Evolutionary conservation across 2,329 filamentous ascomycete genomes (phyloP).

Genomic region (Ceratocystis destructans): DNA sequence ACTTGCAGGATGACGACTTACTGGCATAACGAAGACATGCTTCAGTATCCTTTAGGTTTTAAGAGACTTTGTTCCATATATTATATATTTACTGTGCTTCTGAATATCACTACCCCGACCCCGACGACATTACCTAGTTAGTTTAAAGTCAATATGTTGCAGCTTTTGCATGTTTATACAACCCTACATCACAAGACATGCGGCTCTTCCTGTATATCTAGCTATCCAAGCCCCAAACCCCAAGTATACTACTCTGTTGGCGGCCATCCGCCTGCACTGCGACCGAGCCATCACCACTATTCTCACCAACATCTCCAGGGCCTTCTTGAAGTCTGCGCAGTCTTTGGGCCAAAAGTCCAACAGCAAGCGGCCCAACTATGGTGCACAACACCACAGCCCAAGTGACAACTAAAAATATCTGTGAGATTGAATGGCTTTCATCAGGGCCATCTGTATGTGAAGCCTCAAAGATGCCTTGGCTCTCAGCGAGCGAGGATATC

Average conservation of each 20-base stretch:
- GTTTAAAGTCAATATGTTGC: no score
- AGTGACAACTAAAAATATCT: constrained; percentile 39
- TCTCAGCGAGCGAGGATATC: constrained; percentile 55
- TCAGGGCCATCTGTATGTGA: not conserved
- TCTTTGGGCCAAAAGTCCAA: constrained; percentile 34
- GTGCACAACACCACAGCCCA: constrained; percentile 46
- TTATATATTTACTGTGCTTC: not conserved
- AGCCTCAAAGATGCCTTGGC: constrained; percentile 30
- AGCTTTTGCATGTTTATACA: no score
- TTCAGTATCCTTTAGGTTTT: no score
- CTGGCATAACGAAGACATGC: not conserved
- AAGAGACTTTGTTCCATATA: not conserved
- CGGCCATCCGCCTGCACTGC: not conserved
- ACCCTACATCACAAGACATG: not conserved
- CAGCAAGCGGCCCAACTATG: constrained; percentile 35
- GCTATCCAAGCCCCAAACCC: not conserved
- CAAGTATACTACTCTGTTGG: not conserved
- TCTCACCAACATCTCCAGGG: not conserved
- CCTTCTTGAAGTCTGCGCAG: constrained; percentile 22
- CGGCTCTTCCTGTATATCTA: not conserved
- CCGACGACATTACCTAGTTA: no score
- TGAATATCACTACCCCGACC: not conserved
- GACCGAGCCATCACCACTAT: not conserved
- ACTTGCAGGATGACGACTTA: not conserved
- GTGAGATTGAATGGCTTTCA: constrained; percentile 22